phyloP scores from a whole-genome alignment of 2,329 filamentous ascomycete species.

The Nemania serpens region DNA sequence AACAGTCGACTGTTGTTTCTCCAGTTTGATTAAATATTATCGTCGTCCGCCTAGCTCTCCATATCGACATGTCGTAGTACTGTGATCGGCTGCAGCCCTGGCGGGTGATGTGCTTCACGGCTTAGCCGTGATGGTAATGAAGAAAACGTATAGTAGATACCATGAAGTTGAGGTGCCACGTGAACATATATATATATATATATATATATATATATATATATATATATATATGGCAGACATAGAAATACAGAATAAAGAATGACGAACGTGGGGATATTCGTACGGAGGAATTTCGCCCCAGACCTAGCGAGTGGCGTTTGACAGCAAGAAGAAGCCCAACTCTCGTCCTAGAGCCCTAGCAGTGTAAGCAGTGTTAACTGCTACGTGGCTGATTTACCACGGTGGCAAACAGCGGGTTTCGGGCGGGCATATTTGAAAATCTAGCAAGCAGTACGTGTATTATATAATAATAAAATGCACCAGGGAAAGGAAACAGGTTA shows the following conservation, averaged over 20 bases:
- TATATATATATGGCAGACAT: too few species aligned
- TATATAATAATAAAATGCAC: neutral
- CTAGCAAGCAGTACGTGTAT: neutral
- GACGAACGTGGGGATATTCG: too few species aligned
- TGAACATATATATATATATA: too few species aligned
- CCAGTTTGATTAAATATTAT: neutral
- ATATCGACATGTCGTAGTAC: neutral
- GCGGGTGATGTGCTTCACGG: neutral
- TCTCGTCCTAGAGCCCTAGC: too few species aligned
- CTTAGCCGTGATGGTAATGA: too few species aligned
- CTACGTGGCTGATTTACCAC: neutral
- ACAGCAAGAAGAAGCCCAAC: too few species aligned
- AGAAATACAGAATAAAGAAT: too few species aligned
- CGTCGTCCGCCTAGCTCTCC: neutral
- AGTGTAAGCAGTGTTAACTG: neutral
- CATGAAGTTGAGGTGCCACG: too few species aligned
- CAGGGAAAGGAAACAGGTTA: neutral
- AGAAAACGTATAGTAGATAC: too few species aligned
- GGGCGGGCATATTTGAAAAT: neutral
- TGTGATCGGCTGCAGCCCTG: constrained; percentile 1
- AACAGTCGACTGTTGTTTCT: neutral
- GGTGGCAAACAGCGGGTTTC: neutral
- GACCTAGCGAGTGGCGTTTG: too few species aligned
- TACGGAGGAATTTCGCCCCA: too few species aligned
- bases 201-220: too few species aligned